Conservation (phyloP, 202 grass and related monocot species). For the Eragrostis tef region DNA sequence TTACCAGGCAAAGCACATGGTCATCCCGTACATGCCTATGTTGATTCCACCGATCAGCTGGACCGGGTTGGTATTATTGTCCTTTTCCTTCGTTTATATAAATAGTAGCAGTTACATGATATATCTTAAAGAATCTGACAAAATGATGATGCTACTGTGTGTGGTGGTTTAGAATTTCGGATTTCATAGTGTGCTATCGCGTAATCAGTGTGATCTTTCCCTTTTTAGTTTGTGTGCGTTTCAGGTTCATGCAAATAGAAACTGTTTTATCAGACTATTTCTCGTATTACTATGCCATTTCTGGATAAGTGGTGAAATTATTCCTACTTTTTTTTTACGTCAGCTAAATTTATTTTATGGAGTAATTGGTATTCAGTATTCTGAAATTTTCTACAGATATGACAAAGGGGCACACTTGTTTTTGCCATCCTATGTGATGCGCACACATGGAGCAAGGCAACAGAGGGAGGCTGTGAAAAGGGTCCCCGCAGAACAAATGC, state of each 20-base stretch:
- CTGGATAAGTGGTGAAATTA: too few relatives aligned
- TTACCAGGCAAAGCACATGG: conserved; percentile 92
- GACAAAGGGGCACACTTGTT: conserved; percentile 90
- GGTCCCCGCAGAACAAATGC: conserved; percentile 72
- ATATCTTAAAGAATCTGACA: conserved; percentile 5
- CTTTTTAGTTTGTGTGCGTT: conserved; percentile 31
- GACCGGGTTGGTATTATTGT: conserved; percentile 67
- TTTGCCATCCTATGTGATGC: conserved; percentile 91
- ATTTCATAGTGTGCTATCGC: conserved; percentile 18
- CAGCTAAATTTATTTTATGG: conserved; percentile 26
- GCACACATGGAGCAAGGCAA: conserved; percentile 86
- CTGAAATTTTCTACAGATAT: conserved; percentile 64
- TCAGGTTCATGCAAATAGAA: conserved; percentile 26
- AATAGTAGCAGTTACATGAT: not conserved
- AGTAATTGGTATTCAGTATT: conserved; percentile 13
- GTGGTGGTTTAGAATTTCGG: not conserved
- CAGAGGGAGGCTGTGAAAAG: conserved; percentile 83
- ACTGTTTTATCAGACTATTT: conserved; percentile 27
- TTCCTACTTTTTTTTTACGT: too few relatives aligned
- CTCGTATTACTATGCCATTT: not conserved
- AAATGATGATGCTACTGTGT: not conserved
- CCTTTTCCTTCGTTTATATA: conserved; percentile 19
- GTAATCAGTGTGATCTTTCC: conserved; percentile 9
- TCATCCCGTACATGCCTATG: conserved; percentile 99
- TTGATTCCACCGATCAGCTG: conserved; percentile 84